Conservation (phyloP, 106 monocot genomes). For the Amphibolis antarctica region DNA sequence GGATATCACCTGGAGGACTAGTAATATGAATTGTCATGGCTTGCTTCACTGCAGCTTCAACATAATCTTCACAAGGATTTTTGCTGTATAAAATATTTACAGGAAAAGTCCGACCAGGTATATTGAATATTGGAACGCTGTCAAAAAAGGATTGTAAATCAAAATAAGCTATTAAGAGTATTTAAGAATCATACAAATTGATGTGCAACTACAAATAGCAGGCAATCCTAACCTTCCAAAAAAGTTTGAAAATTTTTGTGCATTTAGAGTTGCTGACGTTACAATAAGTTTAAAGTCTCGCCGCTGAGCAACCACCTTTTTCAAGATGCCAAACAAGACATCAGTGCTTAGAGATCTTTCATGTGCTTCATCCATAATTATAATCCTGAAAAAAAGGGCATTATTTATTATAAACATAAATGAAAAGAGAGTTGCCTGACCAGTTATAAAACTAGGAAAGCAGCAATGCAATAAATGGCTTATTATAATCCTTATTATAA, state of each 20-base stretch:
- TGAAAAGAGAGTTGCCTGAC: too few species aligned
- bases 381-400: conserved; percentile 36
- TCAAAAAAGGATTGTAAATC: conserved; percentile 1
- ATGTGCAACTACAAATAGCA: neutral
- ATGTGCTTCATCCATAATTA: conserved; percentile 98
- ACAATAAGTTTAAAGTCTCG: conserved; percentile 98
- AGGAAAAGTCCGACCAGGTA: conserved; percentile 90
- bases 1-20: conserved; percentile 81
- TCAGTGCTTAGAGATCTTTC: conserved; percentile 91
- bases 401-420: neutral
- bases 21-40: conserved; percentile 91
- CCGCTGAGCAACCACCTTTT: conserved; percentile 83
- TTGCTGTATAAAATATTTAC: conserved; percentile 83
- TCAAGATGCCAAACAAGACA: conserved; percentile 90
- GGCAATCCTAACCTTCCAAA: conserved; percentile 62
- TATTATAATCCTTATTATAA: too few species aligned
- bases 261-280: conserved; percentile 95
- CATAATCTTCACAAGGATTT: conserved; percentile 95
- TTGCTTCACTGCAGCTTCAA: conserved; percentile 96
- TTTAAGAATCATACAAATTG: neutral
- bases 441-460: too few species aligned
- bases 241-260: conserved; percentile 87
- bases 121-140: conserved; percentile 83
- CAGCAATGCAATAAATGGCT: too few species aligned
- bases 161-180: conserved; percentile 1